Percentiles rank a stretch among this genome's conserved stretches.
phyloP scores from a whole-genome alignment of 106 monocot species.

The Acorus calamus region DNA sequence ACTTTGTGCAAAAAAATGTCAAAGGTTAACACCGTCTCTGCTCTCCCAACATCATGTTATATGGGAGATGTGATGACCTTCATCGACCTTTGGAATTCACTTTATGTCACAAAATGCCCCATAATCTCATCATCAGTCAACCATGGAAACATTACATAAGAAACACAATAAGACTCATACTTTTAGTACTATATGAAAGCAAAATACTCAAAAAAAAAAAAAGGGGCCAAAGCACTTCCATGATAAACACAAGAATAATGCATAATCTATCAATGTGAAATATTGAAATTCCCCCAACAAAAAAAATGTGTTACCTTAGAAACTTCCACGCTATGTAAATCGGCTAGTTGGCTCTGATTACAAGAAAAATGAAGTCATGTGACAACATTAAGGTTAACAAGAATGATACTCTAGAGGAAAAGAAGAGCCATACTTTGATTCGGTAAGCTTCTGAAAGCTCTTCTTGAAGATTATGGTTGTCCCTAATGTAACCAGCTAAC shows the following conservation, averaged over 20 bases:
- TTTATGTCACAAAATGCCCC: too few relatives aligned
- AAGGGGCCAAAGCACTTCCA: not conserved
- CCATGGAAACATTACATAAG: too few relatives aligned
- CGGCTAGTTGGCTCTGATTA: constrained; percentile 73
- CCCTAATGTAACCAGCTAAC: constrained; percentile 51
- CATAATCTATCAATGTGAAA: too few relatives aligned
- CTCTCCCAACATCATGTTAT: too few relatives aligned
- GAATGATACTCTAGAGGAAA: not conserved
- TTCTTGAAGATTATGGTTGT: constrained; percentile 90
- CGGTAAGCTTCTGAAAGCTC: constrained; percentile 95
- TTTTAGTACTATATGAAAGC: too few relatives aligned
- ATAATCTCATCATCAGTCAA: too few relatives aligned
- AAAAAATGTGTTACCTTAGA: constrained; percentile 40
- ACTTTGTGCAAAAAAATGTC: too few relatives aligned
- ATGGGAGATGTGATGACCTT: too few relatives aligned
- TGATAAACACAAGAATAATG: not conserved
- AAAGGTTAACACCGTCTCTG: too few relatives aligned
- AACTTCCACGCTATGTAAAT: constrained; percentile 68
- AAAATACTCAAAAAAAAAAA: too few relatives aligned
- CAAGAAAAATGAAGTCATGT: constrained; percentile 1
- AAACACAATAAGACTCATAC: too few relatives aligned
- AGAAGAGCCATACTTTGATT: constrained; percentile 48
- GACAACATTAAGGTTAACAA: constrained; percentile 6
- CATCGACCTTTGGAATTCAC: too few relatives aligned
- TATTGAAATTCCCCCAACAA: not conserved